phyloP scores from a whole-genome alignment of 1,284 basidiomycete genomes.

The Marasmius tenuissimus region DNA sequence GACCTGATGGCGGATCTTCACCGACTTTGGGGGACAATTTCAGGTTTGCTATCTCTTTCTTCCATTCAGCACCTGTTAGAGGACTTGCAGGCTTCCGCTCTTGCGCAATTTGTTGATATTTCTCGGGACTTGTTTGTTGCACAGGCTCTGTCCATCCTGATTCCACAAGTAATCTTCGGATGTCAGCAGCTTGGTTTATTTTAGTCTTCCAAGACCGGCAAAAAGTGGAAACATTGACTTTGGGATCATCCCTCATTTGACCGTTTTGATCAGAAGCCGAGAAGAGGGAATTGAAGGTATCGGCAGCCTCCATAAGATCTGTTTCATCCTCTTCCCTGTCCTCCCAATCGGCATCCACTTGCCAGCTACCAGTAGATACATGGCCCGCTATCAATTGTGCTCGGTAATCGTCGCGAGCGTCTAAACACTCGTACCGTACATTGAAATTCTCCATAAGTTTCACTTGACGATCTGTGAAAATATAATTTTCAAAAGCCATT shows the following conservation, averaged over 20 bases:
- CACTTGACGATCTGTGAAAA: conserved; percentile 12
- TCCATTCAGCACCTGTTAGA: not conserved
- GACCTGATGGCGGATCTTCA: not conserved
- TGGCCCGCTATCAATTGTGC: conserved; percentile 9
- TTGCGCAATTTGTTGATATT: not conserved
- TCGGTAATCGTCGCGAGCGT: conserved; percentile 23
- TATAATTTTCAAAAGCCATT: conserved; percentile 17
- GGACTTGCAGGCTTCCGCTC: not conserved
- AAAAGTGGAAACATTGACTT: not conserved
- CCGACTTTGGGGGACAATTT: not conserved
- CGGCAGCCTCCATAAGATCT: not conserved
- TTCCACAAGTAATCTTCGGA: not conserved
- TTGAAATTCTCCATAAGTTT: conserved; percentile 24
- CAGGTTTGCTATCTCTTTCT: not conserved
- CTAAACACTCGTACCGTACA: conserved; percentile 25
- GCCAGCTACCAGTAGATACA: not conserved
- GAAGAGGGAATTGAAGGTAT: too few relatives aligned
- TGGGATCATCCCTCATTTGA: not conserved
- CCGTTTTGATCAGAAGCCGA: not conserved
- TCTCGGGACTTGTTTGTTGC: not conserved
- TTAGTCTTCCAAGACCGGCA: not conserved
- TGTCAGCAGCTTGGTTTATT: not conserved
- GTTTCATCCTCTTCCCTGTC: not conserved
- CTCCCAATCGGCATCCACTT: not conserved
- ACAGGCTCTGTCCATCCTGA: not conserved